These are phyloP conservation scores for Pilaira anomala DNA, from an alignment of 192 early-diverging fungal species.

Conservation along the genomic window DNA sequence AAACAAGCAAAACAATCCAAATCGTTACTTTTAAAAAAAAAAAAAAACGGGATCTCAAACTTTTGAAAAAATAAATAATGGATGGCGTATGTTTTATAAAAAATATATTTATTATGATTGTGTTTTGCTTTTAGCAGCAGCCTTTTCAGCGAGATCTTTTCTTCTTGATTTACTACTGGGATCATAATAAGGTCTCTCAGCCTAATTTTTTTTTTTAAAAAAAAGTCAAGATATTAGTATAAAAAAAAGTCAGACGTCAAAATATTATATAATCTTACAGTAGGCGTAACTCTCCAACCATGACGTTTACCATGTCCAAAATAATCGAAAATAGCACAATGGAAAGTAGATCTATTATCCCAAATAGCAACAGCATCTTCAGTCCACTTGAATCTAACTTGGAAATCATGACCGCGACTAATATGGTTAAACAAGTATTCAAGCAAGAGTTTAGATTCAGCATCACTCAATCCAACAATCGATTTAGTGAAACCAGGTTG, in stretches of 20 bases:
- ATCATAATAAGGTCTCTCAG: conserved; percentile 24
- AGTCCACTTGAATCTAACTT: conserved; percentile 48
- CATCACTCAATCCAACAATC: conserved; percentile 44
- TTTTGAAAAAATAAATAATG: too few species aligned
- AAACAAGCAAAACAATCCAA: too few species aligned
- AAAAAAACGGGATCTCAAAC: too few species aligned
- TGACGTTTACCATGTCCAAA: conserved; percentile 23
- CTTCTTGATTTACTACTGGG: conserved; percentile 19
- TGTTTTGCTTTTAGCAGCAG: neutral
- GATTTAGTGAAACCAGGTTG: conserved; percentile 52
- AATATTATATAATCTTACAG: neutral
- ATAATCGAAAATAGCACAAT: conserved; percentile 37
- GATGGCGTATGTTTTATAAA: too few species aligned
- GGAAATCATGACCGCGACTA: conserved; percentile 43
- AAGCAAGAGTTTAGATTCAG: conserved; percentile 49
- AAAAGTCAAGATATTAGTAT: neutral
- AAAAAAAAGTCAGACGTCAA: too few species aligned
- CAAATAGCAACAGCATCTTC: conserved; percentile 46
- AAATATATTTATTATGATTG: too few species aligned
- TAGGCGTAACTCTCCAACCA: conserved; percentile 25
- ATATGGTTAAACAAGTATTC: conserved; percentile 48
- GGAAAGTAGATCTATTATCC: conserved; percentile 43
- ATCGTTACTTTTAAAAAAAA: too few species aligned
- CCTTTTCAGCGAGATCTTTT: conserved; percentile 1
- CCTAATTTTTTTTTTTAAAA: conserved; percentile 8